Percentiles rank a stretch among this genome's conserved stretches.
Conservation (phyloP, 768 basidiomycete genomes). For the Heimioporus sp. region DNA sequence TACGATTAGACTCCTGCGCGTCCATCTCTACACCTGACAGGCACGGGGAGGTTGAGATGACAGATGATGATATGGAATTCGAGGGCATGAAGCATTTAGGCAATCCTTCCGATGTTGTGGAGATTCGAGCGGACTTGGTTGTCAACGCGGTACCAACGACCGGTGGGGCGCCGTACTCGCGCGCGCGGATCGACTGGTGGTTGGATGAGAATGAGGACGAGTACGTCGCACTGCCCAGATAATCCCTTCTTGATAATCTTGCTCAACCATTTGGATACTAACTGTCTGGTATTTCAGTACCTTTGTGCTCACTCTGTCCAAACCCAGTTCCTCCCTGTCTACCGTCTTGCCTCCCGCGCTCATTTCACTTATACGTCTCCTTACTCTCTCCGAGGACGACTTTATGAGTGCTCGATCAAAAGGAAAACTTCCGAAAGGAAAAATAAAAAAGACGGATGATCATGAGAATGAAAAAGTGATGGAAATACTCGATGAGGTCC, state of each 20-base stretch:
- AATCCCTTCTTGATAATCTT: not conserved
- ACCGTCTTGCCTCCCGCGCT: constrained; percentile 57
- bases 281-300: constrained; percentile 7
- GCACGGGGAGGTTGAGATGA: constrained; percentile 12
- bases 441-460: constrained; percentile 18
- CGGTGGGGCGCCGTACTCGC: constrained; percentile 9
- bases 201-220: constrained; percentile 88
- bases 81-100: constrained; percentile 35
- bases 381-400: constrained; percentile 53
- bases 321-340: constrained; percentile 51
- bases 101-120: constrained; percentile 80
- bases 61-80: constrained; percentile 16
- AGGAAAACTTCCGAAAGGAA: constrained; percentile 74
- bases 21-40: not conserved
- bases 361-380: constrained; percentile 62
- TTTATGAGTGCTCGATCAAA: constrained; percentile 61
- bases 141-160: constrained; percentile 38
- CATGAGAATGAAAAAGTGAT: constrained; percentile 32
- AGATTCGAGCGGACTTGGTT: constrained; percentile 70
- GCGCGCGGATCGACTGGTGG: constrained; percentile 83
- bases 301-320: constrained; percentile 8
- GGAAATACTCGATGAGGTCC: constrained; percentile 44
- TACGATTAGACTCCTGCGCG: constrained; percentile 47
- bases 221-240: constrained; percentile 41
- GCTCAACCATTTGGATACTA: not conserved